Conservation (phyloP, 805 yeast species). For the Metschnikowia borealis region DNA sequence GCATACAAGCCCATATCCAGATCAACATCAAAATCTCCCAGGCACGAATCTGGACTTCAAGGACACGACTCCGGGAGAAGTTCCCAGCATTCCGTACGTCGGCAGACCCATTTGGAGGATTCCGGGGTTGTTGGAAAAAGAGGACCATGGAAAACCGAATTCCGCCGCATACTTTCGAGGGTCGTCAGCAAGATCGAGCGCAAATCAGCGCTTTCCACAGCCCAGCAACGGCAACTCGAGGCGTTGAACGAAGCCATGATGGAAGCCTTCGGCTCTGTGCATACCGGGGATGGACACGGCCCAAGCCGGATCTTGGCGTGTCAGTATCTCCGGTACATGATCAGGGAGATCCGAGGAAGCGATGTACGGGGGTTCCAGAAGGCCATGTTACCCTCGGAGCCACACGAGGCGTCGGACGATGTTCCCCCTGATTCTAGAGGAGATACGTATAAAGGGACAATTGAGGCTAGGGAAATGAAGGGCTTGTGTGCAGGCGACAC, state of each 20-base stretch:
- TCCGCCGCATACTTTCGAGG: slow-evolving; percentile 16
- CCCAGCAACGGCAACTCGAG: slow-evolving; percentile 8
- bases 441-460: too few relatives aligned
- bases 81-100: too few relatives aligned
- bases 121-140: neutral
- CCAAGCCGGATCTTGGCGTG: slow-evolving; percentile 27
- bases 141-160: slow-evolving; percentile 12
- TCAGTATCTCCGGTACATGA: slow-evolving; percentile 37
- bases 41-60: too few relatives aligned
- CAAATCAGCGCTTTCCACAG: slow-evolving; percentile 16
- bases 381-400: slow-evolving; percentile 28
- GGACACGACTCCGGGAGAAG: too few relatives aligned
- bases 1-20: too few relatives aligned
- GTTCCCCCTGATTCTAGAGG: too few relatives aligned
- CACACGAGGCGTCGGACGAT: neutral
- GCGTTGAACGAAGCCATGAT: neutral
- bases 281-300: neutral
- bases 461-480: too few relatives aligned
- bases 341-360: slow-evolving; percentile 32
- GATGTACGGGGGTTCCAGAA: slow-evolving; percentile 22
- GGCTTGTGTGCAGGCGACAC: neutral
- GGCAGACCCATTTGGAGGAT: neutral
- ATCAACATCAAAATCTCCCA: too few relatives aligned
- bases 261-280: neutral
- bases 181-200: slow-evolving; percentile 29